Percentiles rank a stretch among this genome's conserved stretches.
Evolutionary conservation across 306 rosid species (phyloP).

Genomic region (Rosa multiflora): DNA sequence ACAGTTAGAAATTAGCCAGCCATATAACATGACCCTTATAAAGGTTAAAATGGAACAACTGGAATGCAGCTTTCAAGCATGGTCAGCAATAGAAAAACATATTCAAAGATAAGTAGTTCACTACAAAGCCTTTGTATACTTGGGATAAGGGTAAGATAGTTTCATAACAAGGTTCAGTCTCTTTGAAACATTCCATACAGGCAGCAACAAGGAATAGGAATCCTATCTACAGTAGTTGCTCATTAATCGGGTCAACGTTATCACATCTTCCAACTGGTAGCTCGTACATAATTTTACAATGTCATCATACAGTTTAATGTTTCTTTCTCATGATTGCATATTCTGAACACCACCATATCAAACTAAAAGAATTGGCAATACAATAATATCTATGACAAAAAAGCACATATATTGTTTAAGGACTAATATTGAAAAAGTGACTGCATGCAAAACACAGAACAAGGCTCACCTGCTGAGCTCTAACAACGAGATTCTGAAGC

Average conservation of each 20-base stretch:
- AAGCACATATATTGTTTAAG: neutral
- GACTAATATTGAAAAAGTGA: neutral
- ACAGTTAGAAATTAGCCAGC: slow-evolving; percentile 3
- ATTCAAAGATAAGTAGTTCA: neutral
- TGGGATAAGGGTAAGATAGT: neutral
- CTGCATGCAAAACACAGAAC: slow-evolving; percentile 29
- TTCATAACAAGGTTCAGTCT: slow-evolving; percentile 5
- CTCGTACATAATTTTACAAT: neutral
- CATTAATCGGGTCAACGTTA: neutral
- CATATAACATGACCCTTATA: neutral
- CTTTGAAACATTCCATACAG: neutral
- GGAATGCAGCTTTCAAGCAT: neutral
- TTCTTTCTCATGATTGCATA: neutral
- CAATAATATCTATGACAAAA: neutral
- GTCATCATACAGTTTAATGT: neutral
- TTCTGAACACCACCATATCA: neutral
- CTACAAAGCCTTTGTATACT: neutral
- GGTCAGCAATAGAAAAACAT: neutral
- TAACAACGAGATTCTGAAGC: slow-evolving; percentile 92
- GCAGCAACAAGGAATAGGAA: slow-evolving; percentile 1
- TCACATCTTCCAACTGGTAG: neutral
- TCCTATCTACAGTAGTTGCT: slow-evolving; percentile 2
- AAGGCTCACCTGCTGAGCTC: slow-evolving; percentile 95
- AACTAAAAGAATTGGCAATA: neutral
- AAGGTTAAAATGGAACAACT: neutral